phyloP scores from a whole-genome alignment of 176 grass and related monocot species.

The Aegilops sharonensis region DNA sequence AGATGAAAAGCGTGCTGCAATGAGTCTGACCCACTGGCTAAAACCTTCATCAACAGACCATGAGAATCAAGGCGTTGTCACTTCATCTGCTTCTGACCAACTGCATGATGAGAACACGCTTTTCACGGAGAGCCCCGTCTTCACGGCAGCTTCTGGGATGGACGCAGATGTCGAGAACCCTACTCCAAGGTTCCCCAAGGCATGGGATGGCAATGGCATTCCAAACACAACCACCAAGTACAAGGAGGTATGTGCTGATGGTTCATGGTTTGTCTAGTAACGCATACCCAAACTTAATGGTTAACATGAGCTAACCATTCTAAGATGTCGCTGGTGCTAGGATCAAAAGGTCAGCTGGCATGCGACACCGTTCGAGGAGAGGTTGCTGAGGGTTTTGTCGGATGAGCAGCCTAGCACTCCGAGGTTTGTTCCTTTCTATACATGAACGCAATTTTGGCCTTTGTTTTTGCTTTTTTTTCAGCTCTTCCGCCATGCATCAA shows the following conservation, averaged over 20 bases:
- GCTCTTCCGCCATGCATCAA: not conserved
- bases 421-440: conserved; percentile 39
- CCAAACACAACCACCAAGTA: conserved; percentile 73
- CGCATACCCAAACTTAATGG: not conserved
- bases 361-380: conserved; percentile 72
- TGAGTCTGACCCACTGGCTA: conserved; percentile 52
- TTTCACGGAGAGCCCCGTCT: conserved; percentile 15
- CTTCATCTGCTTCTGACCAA: not conserved
- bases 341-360: conserved; percentile 77
- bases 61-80: conserved; percentile 15
- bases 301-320: not conserved
- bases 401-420: conserved; percentile 38
- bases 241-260: conserved; percentile 51
- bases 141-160: conserved; percentile 23
- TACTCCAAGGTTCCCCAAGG: conserved; percentile 25
- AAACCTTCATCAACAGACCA: conserved; percentile 31
- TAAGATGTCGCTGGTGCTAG: conserved; percentile 37
- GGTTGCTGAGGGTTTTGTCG: conserved; percentile 65
- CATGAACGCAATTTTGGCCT: not conserved
- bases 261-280: not conserved
- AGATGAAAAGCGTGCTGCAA: conserved; percentile 37
- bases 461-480: not conserved
- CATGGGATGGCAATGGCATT: conserved; percentile 59
- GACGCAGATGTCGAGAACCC: conserved; percentile 24
- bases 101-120: not conserved